Evolutionary conservation across 352 stramenopile genomes (phyloP).

Genomic region (Globisporangium irregulare): DNA sequence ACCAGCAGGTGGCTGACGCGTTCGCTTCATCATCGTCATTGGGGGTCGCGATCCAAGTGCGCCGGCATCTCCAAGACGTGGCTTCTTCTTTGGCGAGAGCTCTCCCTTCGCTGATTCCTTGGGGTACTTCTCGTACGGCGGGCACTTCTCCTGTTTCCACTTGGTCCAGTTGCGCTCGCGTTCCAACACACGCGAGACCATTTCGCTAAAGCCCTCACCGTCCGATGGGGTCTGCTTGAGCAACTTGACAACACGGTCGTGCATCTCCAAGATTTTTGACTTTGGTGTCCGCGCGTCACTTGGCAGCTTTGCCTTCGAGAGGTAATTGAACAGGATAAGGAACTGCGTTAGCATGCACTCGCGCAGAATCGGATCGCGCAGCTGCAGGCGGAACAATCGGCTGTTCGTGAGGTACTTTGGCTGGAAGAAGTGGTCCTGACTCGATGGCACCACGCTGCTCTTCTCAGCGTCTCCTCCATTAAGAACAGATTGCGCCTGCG

Average conservation of each 20-base stretch:
- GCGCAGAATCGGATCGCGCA: conserved; percentile 87
- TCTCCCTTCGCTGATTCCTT: conserved; percentile 3
- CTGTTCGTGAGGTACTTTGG: conserved; percentile 93
- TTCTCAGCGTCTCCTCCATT: neutral
- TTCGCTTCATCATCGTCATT: conserved; percentile 21
- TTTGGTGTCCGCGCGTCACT: conserved; percentile 48
- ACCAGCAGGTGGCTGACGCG: conserved; percentile 7
- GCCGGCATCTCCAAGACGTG: conserved; percentile 37
- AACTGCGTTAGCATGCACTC: conserved; percentile 90
- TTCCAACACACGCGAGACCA: conserved; percentile 82
- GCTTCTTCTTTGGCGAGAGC: conserved; percentile 31
- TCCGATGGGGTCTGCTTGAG: conserved; percentile 85
- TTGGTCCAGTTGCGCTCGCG: conserved; percentile 89
- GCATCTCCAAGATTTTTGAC: conserved; percentile 53
- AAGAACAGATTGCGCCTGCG: conserved; percentile 1
- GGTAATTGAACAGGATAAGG: conserved; percentile 77
- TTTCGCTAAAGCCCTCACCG: conserved; percentile 85
- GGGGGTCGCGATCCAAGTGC: conserved; percentile 18
- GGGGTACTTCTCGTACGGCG: conserved; percentile 63
- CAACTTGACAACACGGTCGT: conserved; percentile 71
- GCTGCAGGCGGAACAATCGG: conserved; percentile 86
- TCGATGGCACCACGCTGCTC: neutral
- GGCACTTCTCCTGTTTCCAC: conserved; percentile 90
- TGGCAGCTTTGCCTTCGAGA: conserved; percentile 58
- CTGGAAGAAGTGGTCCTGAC: conserved; percentile 86